Base-by-base conservation (phyloP, 345 rosid genomes). In the Euphorbia lathyris region DNA sequence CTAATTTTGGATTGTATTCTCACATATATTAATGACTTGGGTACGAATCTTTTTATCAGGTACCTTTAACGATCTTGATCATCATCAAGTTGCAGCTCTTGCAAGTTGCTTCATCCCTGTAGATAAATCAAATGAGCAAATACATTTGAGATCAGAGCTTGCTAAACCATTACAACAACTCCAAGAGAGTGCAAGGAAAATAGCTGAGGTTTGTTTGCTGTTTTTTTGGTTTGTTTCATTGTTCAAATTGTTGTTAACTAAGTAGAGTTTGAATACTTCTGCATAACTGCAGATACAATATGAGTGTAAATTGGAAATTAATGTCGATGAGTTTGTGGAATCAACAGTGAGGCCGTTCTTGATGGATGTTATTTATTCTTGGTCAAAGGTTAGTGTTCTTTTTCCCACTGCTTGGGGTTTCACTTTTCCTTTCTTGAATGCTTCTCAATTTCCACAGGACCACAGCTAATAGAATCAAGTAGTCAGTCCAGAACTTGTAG, bases 81-180 rank as follows among this genome's bases (percentile, higher is more conserved):
- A 86, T 81, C 99, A 92, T 78, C 96, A 92, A 84, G 89, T 95
- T 71, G 99, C 98, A 14, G 90, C 99, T 55, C 94, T 95, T 73
- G 98, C 97, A 62, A 95, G 98, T 81, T 95, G 99, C 84, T 95
- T 95, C 85, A 95, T 92, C 78, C 99, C 97, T 1, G 97, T 93
- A 16, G 99, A 95, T 68, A 95, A 90, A 81, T 92, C 99, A 58
- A 87, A 68, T 69, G 98, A 95, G 76, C 96, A 95, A 76, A 84
- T 84, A 73, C 85, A 89, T 30, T 82, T 95, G 84, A 87, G 97
- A 76, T 85, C 86, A 29, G 99, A 90, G 81, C 96, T 90, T 75
- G 90, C 88, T 16, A 87, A 84, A 80, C 99, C 98, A 32, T 85
- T 95, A 70, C 98, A 89, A 77, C 98, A 92, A 82, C 99, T 95